Evolutionary conservation across 2,329 filamentous ascomycete genomes (phyloP).

Genomic region (Nemania sp.): DNA sequence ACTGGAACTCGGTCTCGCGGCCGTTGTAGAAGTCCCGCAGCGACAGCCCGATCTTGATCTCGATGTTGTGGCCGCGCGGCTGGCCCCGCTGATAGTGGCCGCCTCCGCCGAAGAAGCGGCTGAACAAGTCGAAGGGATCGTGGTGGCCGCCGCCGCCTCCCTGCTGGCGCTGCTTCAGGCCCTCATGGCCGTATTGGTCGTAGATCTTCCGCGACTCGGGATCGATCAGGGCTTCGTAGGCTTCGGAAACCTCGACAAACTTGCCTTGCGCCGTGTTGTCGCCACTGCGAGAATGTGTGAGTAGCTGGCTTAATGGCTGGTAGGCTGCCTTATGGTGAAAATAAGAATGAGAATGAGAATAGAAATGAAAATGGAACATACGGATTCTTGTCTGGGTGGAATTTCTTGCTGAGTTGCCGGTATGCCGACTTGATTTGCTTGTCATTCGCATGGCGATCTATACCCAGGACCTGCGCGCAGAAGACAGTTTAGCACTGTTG

Average conservation of each 20-base stretch:
- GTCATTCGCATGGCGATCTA: constrained; percentile 78
- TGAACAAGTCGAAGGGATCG: constrained; percentile 96
- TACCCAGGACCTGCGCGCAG: constrained; percentile 67
- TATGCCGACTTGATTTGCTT: constrained; percentile 94
- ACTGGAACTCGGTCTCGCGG: constrained; percentile 79
- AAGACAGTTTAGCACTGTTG: constrained; percentile 3
- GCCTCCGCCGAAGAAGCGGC: constrained; percentile 90
- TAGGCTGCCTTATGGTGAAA: too few relatives aligned
- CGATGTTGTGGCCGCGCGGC: constrained; percentile 84
- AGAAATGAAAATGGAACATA: constrained; percentile 50
- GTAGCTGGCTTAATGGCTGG: constrained; percentile 3
- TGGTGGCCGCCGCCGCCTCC: constrained; percentile 65
- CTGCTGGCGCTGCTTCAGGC: constrained; percentile 79
- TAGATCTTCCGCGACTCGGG: constrained; percentile 83
- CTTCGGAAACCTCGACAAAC: constrained; percentile 92
- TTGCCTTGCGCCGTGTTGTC: constrained; percentile 81
- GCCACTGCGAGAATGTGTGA: constrained; percentile 54
- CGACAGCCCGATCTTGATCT: constrained; percentile 77
- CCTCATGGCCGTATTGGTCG: constrained; percentile 92
- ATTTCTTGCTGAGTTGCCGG: constrained; percentile 89
- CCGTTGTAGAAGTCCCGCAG: constrained; percentile 94
- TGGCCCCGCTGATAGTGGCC: constrained; percentile 79
- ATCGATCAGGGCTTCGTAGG: constrained; percentile 89
- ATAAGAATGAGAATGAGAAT: neutral
- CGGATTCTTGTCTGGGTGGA: constrained; percentile 98